phyloP scores from a whole-genome alignment of 2,329 filamentous ascomycete species.

The Endothia cerciana region DNA sequence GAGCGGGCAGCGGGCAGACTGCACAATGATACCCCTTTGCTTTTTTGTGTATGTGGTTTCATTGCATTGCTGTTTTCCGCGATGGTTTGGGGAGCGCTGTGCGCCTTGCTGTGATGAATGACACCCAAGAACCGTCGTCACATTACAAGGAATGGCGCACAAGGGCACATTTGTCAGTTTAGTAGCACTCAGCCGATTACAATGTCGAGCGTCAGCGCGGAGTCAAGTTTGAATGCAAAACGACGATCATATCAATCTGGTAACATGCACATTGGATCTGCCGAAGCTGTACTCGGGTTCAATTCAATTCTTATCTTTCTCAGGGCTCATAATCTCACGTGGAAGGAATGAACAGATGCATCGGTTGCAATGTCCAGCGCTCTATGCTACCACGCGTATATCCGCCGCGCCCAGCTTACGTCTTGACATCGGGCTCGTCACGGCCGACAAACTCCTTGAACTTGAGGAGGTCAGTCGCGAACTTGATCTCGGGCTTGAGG shows the following conservation, averaged over 20 bases:
- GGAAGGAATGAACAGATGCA: neutral
- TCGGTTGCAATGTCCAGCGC: constrained; percentile 7
- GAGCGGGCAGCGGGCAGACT: constrained; percentile 9
- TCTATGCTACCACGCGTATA: constrained; percentile 5
- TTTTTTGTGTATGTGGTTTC: neutral
- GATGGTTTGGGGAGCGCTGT: neutral
- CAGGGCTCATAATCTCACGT: constrained; percentile 5
- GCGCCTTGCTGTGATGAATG: neutral
- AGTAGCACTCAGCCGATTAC: neutral
- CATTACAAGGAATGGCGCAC: neutral
- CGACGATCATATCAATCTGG: neutral
- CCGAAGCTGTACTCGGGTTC: neutral
- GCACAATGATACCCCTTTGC: constrained; percentile 13
- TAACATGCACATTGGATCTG: neutral
- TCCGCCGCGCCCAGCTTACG: constrained; percentile 52
- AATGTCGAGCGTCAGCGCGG: neutral
- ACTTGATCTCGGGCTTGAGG: constrained; percentile 84
- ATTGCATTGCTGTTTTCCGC: neutral
- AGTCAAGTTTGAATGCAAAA: neutral
- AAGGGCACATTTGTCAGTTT: too few relatives aligned
- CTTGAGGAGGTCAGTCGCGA: constrained; percentile 84
- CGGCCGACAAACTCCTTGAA: constrained; percentile 93
- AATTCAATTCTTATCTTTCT: neutral
- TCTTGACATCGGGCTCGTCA: constrained; percentile 95
- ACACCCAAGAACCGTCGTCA: neutral